Percentiles rank a stretch among this genome's conserved stretches.
Evolutionary conservation across 805 yeast genomes (phyloP).

Genomic region (Brettanomyces bruxellensis): DNA sequence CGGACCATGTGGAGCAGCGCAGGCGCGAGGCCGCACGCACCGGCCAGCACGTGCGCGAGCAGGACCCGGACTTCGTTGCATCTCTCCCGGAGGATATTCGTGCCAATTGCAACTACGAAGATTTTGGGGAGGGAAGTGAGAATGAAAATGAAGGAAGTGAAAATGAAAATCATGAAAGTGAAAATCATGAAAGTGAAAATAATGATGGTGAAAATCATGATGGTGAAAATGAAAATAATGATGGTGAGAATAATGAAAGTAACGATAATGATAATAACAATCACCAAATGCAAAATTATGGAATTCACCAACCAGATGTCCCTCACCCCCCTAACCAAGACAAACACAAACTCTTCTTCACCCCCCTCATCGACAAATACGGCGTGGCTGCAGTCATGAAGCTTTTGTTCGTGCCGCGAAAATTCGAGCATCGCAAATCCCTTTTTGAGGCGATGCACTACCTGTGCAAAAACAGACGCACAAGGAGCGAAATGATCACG

Average conservation of each 20-base stretch:
- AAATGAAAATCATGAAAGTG: conserved; percentile 8
- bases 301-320: too few relatives aligned
- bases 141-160: too few relatives aligned
- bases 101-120: too few relatives aligned
- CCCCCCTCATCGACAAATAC: conserved; percentile 64
- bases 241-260: background rate
- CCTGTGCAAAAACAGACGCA: conserved; percentile 69
- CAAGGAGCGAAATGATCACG: conserved; percentile 65
- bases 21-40: conserved; percentile 42
- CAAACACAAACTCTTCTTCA: conserved; percentile 32
- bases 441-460: conserved; percentile 58
- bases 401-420: conserved; percentile 65
- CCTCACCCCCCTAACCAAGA: conserved; percentile 15
- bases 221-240: conserved; percentile 2
- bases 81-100: conserved; percentile 55
- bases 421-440: conserved; percentile 49
- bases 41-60: conserved; percentile 46
- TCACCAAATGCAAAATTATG: too few relatives aligned
- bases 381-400: conserved; percentile 71
- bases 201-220: conserved; percentile 3
- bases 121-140: conserved; percentile 4
- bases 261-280: too few relatives aligned
- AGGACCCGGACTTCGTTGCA: conserved; percentile 71
- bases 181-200: conserved; percentile 9
- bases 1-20: conserved; percentile 74